Evolutionary conservation across 2,329 filamentous ascomycete species (phyloP).

Genomic region (Apiospora sp.): DNA sequence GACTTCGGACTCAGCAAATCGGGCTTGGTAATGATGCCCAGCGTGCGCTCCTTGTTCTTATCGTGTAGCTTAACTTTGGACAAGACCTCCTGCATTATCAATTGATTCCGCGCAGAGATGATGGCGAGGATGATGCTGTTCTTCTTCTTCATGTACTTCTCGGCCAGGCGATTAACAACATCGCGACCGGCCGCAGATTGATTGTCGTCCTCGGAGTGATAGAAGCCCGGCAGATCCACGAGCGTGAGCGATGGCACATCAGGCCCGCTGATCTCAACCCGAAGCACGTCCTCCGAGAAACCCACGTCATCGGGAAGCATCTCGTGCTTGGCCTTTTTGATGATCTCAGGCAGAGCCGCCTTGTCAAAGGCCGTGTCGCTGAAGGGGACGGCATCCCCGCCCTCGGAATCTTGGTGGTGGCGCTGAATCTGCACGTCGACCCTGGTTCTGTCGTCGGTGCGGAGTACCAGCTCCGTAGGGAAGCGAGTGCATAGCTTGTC

Average conservation of each 20-base stretch:
- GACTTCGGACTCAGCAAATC: too few species aligned
- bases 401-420: too few species aligned
- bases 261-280: slow-evolving; percentile 37
- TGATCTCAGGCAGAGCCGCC: too few species aligned
- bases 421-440: too few species aligned
- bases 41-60: slow-evolving; percentile 51
- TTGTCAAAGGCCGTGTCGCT: too few species aligned
- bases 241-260: slow-evolving; percentile 48
- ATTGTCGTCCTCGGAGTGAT: slow-evolving; percentile 41
- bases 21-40: slow-evolving; percentile 60
- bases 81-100: slow-evolving; percentile 62
- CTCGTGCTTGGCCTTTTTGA: too few species aligned
- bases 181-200: slow-evolving; percentile 43
- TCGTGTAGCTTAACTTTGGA: slow-evolving; percentile 41
- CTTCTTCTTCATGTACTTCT: slow-evolving; percentile 59
- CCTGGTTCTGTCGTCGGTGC: too few species aligned
- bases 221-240: slow-evolving; percentile 62
- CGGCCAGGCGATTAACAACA: slow-evolving; percentile 48
- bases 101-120: slow-evolving; percentile 57
- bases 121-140: slow-evolving; percentile 64
- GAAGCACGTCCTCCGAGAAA: slow-evolving; percentile 56
- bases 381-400: too few species aligned
- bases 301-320: too few species aligned
- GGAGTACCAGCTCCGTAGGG: too few species aligned
- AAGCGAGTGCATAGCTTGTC: too few species aligned